Evolutionary conservation across 805 yeast genomes (phyloP).

Genomic region (Cyberlindnera petersonii): DNA sequence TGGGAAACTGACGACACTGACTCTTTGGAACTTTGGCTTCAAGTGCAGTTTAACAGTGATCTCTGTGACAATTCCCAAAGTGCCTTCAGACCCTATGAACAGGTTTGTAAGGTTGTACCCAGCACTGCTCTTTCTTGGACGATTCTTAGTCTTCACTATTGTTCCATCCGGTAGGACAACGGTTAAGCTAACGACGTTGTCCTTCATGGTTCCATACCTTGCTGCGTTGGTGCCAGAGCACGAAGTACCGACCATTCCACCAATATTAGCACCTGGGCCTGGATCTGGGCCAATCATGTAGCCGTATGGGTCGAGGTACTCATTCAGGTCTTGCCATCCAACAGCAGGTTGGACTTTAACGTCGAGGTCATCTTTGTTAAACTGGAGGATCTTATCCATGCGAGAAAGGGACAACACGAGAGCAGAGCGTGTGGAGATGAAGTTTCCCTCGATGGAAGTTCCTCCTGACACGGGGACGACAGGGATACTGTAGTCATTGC

Average conservation of each 20-base stretch:
- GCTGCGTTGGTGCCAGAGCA: conserved; percentile 79
- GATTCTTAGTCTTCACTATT: conserved; percentile 59
- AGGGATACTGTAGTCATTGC: conserved; percentile 50
- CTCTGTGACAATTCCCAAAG: conserved; percentile 71
- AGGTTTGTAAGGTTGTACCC: conserved; percentile 72
- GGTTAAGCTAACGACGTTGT: conserved; percentile 60
- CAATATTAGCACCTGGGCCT: conserved; percentile 75
- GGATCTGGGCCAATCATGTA: conserved; percentile 70
- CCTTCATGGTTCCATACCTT: conserved; percentile 76
- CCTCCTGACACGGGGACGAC: conserved; percentile 62
- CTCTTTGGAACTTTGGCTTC: conserved; percentile 59
- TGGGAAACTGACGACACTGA: conserved; percentile 67
- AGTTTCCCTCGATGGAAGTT: conserved; percentile 64
- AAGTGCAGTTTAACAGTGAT: conserved; percentile 67
- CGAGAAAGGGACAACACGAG: conserved; percentile 56
- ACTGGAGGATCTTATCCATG: conserved; percentile 52
- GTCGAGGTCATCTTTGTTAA: conserved; percentile 64
- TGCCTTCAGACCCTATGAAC: conserved; percentile 74
- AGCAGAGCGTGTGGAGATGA: conserved; percentile 55
- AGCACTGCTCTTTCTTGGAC: conserved; percentile 64
- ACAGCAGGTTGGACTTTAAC: conserved; percentile 71
- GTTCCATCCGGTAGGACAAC: conserved; percentile 80
- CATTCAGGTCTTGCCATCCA: conserved; percentile 68
- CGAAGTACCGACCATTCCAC: conserved; percentile 74
- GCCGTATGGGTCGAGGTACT: conserved; percentile 41